Percentiles rank a stretch among this genome's conserved stretches.
These are phyloP conservation scores for Cryphonectria parasitica DNA, from an alignment of 2,329 filamentous ascomycete species.

Conservation along the genomic window DNA sequence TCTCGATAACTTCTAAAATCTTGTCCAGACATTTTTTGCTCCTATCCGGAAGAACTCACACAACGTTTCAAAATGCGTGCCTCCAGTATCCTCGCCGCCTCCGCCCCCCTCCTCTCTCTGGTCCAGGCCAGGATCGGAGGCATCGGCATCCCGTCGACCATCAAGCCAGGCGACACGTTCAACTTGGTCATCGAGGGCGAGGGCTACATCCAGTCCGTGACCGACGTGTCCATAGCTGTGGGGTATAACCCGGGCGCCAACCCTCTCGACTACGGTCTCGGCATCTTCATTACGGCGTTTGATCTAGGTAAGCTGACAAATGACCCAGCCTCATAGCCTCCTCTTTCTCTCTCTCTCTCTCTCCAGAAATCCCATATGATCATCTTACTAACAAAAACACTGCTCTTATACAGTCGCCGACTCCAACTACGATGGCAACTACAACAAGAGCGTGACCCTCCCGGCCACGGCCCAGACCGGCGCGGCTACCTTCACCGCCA, in stretches of 20 bases:
- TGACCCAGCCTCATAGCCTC: background rate
- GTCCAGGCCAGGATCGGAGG: constrained; percentile 47
- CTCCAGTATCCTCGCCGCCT: constrained; percentile 27
- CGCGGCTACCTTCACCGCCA: constrained; percentile 34
- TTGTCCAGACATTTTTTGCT: too few relatives aligned
- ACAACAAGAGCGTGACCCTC: constrained; percentile 36
- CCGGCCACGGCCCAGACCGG: constrained; percentile 33
- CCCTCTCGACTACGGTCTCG: constrained; percentile 37
- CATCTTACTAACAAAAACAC: background rate
- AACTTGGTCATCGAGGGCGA: constrained; percentile 44
- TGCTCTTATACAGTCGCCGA: constrained; percentile 22
- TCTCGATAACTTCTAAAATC: background rate
- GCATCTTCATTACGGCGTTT: constrained; percentile 36
- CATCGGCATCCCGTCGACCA: constrained; percentile 45
- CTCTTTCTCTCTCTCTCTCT: background rate
- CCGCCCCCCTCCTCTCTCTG: constrained; percentile 32
- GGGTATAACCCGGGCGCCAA: constrained; percentile 38
- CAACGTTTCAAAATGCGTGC: constrained; percentile 14
- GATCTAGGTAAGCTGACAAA: constrained; percentile 41
- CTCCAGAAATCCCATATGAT: background rate
- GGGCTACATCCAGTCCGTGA: constrained; percentile 49
- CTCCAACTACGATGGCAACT: constrained; percentile 36
- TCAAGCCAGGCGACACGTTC: constrained; percentile 44
- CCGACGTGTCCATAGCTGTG: constrained; percentile 50
- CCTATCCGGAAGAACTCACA: too few relatives aligned